Conservation (phyloP, 768 basidiomycete species). For the Agaricus sinodeliciosus region DNA sequence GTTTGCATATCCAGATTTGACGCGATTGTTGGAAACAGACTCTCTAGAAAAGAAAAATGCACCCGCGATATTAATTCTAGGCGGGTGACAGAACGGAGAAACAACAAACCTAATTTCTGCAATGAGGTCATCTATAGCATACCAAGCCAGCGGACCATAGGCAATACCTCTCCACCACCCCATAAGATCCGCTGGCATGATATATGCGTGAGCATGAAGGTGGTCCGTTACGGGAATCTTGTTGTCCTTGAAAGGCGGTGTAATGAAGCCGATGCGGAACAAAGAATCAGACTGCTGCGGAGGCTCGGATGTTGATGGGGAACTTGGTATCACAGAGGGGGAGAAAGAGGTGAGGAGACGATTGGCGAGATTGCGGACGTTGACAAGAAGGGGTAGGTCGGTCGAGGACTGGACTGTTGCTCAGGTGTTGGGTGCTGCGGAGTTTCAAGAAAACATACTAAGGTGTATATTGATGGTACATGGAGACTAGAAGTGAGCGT, state of each 20-base stretch:
- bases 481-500: slow-evolving; percentile 44
- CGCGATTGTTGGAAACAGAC: slow-evolving; percentile 73
- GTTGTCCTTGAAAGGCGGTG: slow-evolving; percentile 68
- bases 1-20: slow-evolving; percentile 69
- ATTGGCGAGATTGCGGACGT: slow-evolving; percentile 49
- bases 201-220: slow-evolving; percentile 70
- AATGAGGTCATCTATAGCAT: slow-evolving; percentile 69
- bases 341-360: slow-evolving; percentile 47
- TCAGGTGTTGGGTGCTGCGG: slow-evolving; percentile 8
- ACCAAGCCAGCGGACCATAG: slow-evolving; percentile 68
- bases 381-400: slow-evolving; percentile 67
- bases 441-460: slow-evolving; percentile 37
- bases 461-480: slow-evolving; percentile 70
- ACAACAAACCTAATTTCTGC: slow-evolving; percentile 67
- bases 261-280: slow-evolving; percentile 72
- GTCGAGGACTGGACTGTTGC: slow-evolving; percentile 49
- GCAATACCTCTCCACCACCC: slow-evolving; percentile 72
- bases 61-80: slow-evolving; percentile 1
- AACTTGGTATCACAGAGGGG: slow-evolving; percentile 28
- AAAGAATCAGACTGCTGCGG: slow-evolving; percentile 25
- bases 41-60: slow-evolving; percentile 41
- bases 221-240: slow-evolving; percentile 79
- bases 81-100: slow-evolving; percentile 3
- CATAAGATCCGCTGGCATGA: slow-evolving; percentile 54
- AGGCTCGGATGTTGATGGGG: slow-evolving; percentile 26